Conservation (phyloP, 2,329 filamentous ascomycete genomes). For the Plectosphaerella sp. region DNA sequence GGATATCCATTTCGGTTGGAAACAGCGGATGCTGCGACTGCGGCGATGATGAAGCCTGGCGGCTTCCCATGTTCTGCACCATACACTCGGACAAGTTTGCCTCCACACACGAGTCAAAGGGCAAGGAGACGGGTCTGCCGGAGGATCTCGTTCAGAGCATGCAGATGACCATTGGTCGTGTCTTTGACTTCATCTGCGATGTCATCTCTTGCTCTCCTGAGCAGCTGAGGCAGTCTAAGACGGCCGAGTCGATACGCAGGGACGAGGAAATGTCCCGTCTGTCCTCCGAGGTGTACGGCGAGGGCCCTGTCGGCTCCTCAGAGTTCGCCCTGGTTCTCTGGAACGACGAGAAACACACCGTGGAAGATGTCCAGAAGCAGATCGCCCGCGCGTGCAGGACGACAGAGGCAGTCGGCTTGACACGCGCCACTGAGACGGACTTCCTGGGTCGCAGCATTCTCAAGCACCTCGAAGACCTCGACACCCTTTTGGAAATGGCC, state of each 20-base stretch:
- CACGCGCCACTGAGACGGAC: conserved; percentile 83
- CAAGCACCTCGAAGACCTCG: conserved; percentile 68
- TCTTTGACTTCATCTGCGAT: conserved; percentile 93
- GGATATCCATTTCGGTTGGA: conserved; percentile 80
- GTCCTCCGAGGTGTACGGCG: conserved; percentile 65
- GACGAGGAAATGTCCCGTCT: conserved; percentile 81
- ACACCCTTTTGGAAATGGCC: conserved; percentile 70
- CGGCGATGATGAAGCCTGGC: conserved; percentile 93
- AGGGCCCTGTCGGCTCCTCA: conserved; percentile 59
- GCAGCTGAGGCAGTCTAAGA: conserved; percentile 83
- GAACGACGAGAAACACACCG: conserved; percentile 99
- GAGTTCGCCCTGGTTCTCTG: conserved; percentile 86
- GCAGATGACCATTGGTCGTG: conserved; percentile 77
- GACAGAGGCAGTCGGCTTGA: conserved; percentile 61
- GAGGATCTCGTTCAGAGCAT: conserved; percentile 73
- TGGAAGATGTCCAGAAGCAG: conserved; percentile 84
- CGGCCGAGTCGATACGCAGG: conserved; percentile 70
- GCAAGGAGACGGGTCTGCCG: conserved; percentile 58
- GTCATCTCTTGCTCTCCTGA: conserved; percentile 97
- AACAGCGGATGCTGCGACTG: conserved; percentile 98
- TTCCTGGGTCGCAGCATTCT: conserved; percentile 83
- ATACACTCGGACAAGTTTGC: conserved; percentile 73
- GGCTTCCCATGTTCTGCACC: conserved; percentile 79
- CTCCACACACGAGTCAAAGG: conserved; percentile 54
- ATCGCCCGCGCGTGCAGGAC: conserved; percentile 84